These are phyloP conservation scores for apple (Malus domestica) DNA, from an alignment of 306 rosid species.

Conservation along the genomic window ASM211411v1 NC_041802.1:32465001-32465500, in stretches of 20 bases:
- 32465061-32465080: neutral
- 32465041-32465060: neutral
- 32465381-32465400: no score
- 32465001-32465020: neutral
- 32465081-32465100: neutral
- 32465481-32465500: no score
- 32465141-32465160: neutral
- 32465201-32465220: conserved; percentile 6
- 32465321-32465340: neutral
- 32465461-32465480: no score
- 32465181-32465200: no score
- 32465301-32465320: conserved; percentile 16
- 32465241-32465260: neutral
- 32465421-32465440: no score
- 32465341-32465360: neutral
- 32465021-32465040: neutral
- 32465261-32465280: conserved; percentile 34
- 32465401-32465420: no score
- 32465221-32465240: neutral
- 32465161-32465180: neutral
- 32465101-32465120: conserved; percentile 1
- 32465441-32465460: no score
- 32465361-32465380: no score
- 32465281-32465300: conserved; percentile 19
- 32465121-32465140: conserved; percentile 12